Evolutionary conservation across 2,329 filamentous ascomycete species (phyloP), one percentile per base, ranked within the genome.

Genomic region (Penicillium sp.): DNA sequence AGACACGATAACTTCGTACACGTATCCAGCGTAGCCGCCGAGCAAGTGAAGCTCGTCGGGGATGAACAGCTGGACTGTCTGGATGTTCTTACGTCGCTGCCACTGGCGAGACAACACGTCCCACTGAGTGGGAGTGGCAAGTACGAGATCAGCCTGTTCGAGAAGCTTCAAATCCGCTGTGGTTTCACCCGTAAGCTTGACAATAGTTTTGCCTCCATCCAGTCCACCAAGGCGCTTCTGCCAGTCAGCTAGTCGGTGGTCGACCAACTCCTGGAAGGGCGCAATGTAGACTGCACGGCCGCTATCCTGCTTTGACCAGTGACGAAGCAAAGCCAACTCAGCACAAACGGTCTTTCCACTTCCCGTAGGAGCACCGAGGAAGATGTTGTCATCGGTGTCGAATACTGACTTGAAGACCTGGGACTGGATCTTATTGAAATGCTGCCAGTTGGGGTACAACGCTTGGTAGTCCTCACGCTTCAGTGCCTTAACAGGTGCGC

Each of bases 321-420:
- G 91, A 54, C 89, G 88, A 27, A 99, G 80, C 49, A 99, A 81
- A 7, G 94, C 89, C 76, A 99, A 94, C 73, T 99, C 94, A 2
- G 94, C 94, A 71, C 94, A 97, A 2, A 97, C 87, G 1, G 94
- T 97, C 82, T 99, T 99, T 58, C 94, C 94, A 71, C 91, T 96
- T 43, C 94, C 93, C 9, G 93, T 93, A 1, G 94, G 89, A n/a
- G 93, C 89, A 45, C 91, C 93, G 62, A 99, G 80, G 62, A 99
- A 91, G 23, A 97, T 92, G 68, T 96, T 97, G 67, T 97, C 91
- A 71, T 97, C 90, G 0, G 90, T 89, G 48, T 89, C 88, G 73
- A 91, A 97, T 0, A 99, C 79, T 1, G 93, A 92, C 71, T 96
- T 96, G 81, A 97, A 99, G 0, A 91, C 91, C 73, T 99, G 94